A percentile compares a stretch with the other conserved stretches of the same genome.
Evolutionary conservation across 2,329 filamentous ascomycete species (phyloP).

Genomic region (Setomelanomma holmii): DNA sequence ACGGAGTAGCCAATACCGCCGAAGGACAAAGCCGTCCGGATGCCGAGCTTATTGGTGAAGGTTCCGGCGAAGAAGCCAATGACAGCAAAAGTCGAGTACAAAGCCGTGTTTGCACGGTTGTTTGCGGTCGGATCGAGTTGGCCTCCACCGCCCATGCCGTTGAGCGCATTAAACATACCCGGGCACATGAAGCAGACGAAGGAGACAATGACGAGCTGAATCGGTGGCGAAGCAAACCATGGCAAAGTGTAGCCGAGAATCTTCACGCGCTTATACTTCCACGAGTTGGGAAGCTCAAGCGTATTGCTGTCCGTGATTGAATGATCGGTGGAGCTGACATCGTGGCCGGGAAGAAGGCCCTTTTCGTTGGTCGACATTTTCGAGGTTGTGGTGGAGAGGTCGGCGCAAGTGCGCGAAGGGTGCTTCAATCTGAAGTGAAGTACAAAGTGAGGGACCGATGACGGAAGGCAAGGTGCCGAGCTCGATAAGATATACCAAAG

Average conservation of each 20-base stretch:
- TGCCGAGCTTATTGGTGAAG: conserved; percentile 77
- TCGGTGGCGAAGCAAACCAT: conserved; percentile 58
- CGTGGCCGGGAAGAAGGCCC: conserved; percentile 23
- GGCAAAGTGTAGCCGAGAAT: conserved; percentile 53
- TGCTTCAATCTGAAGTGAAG: neutral
- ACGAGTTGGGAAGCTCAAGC: conserved; percentile 51
- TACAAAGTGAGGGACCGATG: neutral
- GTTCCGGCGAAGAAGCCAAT: conserved; percentile 72
- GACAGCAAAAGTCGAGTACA: conserved; percentile 75
- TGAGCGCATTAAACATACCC: conserved; percentile 62
- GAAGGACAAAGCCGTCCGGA: conserved; percentile 71
- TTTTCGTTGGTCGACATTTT: conserved; percentile 41
- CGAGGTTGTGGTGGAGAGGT: conserved; percentile 3
- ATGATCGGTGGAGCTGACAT: conserved; percentile 37
- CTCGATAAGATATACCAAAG: conserved; percentile 16
- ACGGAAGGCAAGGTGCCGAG: neutral
- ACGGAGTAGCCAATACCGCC: conserved; percentile 80
- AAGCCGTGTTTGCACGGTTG: conserved; percentile 72
- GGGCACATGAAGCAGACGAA: conserved; percentile 63
- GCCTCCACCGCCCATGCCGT: conserved; percentile 59
- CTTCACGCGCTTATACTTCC: conserved; percentile 56
- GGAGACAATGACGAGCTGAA: conserved; percentile 58
- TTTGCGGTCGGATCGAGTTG: conserved; percentile 60
- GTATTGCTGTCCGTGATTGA: conserved; percentile 40
- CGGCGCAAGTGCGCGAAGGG: neutral